phyloP scores from a whole-genome alignment of 306 rosid species.

The Trifolium fragiferum region DNA sequence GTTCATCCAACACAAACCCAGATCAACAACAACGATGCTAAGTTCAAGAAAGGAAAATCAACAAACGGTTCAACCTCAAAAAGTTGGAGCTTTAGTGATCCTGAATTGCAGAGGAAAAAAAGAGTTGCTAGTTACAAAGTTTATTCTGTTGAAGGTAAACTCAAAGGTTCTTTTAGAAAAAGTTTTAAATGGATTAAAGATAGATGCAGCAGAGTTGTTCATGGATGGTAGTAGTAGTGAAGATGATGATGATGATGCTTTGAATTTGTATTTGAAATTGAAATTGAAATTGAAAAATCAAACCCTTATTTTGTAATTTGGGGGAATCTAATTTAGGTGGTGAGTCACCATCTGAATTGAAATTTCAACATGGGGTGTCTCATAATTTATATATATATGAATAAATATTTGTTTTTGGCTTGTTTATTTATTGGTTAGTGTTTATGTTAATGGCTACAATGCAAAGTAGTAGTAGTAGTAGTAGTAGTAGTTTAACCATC shows the following conservation, averaged over 20 bases:
- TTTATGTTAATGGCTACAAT: constrained; percentile 25
- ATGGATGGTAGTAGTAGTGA: constrained; percentile 59
- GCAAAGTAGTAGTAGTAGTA: neutral
- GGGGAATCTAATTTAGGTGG: constrained; percentile 13
- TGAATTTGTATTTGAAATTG: neutral
- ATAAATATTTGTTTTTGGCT: constrained; percentile 30
- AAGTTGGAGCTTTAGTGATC: constrained; percentile 80
- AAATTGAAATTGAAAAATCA: neutral
- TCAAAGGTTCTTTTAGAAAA: constrained; percentile 81
- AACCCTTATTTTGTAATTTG: constrained; percentile 25
- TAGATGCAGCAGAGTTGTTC: constrained; percentile 69
- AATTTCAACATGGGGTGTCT: constrained; percentile 13
- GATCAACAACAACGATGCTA: constrained; percentile 34
- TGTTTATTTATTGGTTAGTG: constrained; percentile 31
- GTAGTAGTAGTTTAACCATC: neutral
- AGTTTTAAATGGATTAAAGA: constrained; percentile 90
- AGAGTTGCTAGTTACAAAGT: constrained; percentile 95
- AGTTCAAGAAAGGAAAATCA: constrained; percentile 85
- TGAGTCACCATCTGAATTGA: constrained; percentile 5
- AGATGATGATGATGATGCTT: neutral
- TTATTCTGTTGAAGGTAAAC: constrained; percentile 85
- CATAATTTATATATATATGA: constrained; percentile 26
- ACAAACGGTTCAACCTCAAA: constrained; percentile 65
- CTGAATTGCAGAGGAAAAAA: constrained; percentile 91
- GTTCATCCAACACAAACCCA: constrained; percentile 59